Evolutionary conservation across 371 early-diverging fungal genomes (phyloP), one percentile per base, ranked within the genome.

Genomic region (Nosema granulosis): DNA sequence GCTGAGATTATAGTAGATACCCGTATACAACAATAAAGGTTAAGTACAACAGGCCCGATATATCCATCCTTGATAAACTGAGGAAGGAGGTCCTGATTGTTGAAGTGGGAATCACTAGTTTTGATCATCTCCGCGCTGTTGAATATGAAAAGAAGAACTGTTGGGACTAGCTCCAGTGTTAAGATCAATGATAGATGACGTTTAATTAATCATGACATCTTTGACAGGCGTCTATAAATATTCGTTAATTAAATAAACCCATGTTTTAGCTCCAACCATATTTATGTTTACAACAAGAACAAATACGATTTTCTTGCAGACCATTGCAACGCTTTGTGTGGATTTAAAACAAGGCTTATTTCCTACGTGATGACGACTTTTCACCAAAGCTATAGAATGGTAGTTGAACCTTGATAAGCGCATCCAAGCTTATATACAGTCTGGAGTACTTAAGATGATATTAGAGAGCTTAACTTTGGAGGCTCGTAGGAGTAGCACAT

Each of bases 311-410:
- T 54, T 12, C 54, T 54, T 54, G 54, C 54, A 4, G 22, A 54
- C 20, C 54, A 54, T 54, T 4, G 4, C 22, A 3, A 22, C 22
- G 54, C 54, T 3, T n/a, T 54, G 20, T 22, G 22, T n/a, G 54
- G 54, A 54, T 54, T n/a, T 54, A 54, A 54, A 54, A 54, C 54
- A 54, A 54, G 4, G 20, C 3, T 18, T 54, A 54, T 54, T n/a
- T 22, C 54, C 4, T 54, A 54, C 22, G 54, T 54, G 4, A 54
- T 54, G 54, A 54, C 54, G 22, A 18, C 4, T 54, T 54, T 54
- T 22, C 54, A 54, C 54, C 11, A 54, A 11, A 9, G 3, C 4
- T 54, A 22, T 54, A 54, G 20, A 22, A n/a, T 3, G 11, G 54
- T 9, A 54, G 11, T 22, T 54, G 22, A 43, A 54, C 22, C 11